Evolutionary conservation across 768 basidiomycete genomes (phyloP), one percentile per base, ranked within the genome.

Genomic region (Russula earlei): DNA sequence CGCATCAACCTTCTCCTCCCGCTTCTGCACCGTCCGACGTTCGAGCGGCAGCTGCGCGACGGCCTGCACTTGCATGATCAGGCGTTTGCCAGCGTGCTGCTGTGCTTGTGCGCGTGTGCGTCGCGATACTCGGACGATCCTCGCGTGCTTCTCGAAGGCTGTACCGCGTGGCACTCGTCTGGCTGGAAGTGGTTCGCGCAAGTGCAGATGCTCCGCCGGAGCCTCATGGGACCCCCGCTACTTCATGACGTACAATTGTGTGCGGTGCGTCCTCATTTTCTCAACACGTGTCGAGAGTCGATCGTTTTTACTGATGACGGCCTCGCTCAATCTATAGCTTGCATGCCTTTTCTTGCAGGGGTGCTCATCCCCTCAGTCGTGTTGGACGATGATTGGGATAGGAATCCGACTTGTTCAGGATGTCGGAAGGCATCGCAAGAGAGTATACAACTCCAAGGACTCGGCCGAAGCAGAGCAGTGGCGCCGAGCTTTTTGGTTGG

Each of bases 321-420:
- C 25, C 31, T 15, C 47, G 25, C n/a, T 24, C 4, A 14, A 31
- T n/a, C 17, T 68, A 66, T 56, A 72, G 77, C 48, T 65, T 63
- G 59, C 74, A 2, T 65, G 69, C 4, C 54, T 67, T 52, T 74
- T 68, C 69, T 72, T 70, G 65, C 78, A 70, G 60, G 72, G 74
- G 9, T 69, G 69, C 19, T 77, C 75, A 12, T 69, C 76, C 15
- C 76, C 77, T 5, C 79, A 80, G 62, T 71, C 74, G 6, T 71
- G 72, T 44, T 86, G 83, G 83, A 74, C 77, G 10, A 65, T 81
- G 34, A 67, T 80, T 31, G 84, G 78, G 0, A 70, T 84, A 40
- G 85, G 82, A n/a, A 68, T 91, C 31, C 81, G 87, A 3, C 71
- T 83, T 47, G 80, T 82, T 1, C 82, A 88, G 65, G 88, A 92